Percentiles rank a stretch among this genome's conserved stretches.
phyloP scores from a whole-genome alignment of 129 eudicot genomes.

The Lonicera japonica region DNA sequence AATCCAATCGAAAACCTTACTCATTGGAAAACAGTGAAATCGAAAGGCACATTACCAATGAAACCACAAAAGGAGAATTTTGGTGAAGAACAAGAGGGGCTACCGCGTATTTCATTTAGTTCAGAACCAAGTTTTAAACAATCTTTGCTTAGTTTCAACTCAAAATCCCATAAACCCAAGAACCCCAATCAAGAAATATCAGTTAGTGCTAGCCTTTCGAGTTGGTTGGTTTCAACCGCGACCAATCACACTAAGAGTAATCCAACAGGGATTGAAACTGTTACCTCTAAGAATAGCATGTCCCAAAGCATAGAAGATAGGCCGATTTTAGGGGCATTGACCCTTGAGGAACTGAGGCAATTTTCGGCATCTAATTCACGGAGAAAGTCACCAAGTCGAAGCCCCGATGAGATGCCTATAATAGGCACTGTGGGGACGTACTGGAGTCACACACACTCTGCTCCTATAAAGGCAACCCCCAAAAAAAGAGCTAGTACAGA shows the following conservation, averaged over 20 bases:
- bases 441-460: slow-evolving; percentile 58
- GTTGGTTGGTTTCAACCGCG: slow-evolving; percentile 60
- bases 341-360: slow-evolving; percentile 71
- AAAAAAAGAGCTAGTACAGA: slow-evolving; percentile 90
- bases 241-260: slow-evolving; percentile 31
- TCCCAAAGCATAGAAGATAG: slow-evolving; percentile 69
- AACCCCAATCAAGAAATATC: slow-evolving; percentile 45
- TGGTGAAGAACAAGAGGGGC: slow-evolving; percentile 15
- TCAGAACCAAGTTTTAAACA: slow-evolving; percentile 29
- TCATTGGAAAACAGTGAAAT: slow-evolving; percentile 81
- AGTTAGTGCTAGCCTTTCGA: slow-evolving; percentile 90
- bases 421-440: slow-evolving; percentile 84
- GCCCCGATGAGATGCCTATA: slow-evolving; percentile 90
- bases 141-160: slow-evolving; percentile 10
- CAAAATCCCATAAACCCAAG: slow-evolving; percentile 20
- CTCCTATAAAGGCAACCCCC: slow-evolving; percentile 82
- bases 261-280: slow-evolving; percentile 24
- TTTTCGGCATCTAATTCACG: slow-evolving; percentile 56
- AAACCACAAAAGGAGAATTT: slow-evolving; percentile 78
- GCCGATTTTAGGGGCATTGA: slow-evolving; percentile 85
- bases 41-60: slow-evolving; percentile 28
- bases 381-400: slow-evolving; percentile 72
- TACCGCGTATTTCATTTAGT: slow-evolving; percentile 24
- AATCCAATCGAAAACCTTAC: slow-evolving; percentile 80
- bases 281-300: slow-evolving; percentile 31